Evolutionary conservation across 768 basidiomycete genomes (phyloP).

Genomic region (Hemileccinum impolitum): DNA sequence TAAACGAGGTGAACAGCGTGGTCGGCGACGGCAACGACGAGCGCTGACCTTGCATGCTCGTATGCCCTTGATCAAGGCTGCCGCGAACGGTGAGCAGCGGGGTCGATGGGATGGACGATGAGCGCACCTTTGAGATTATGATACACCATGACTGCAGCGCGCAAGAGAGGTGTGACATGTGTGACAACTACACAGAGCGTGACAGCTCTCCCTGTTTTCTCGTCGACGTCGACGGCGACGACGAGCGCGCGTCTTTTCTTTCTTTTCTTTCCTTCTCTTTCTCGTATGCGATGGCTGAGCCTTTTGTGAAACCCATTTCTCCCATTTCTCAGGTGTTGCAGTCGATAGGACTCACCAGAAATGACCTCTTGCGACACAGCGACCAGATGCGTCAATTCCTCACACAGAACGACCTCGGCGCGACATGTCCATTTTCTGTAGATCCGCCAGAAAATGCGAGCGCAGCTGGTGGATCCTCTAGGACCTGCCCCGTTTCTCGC

Average conservation of each 20-base stretch:
- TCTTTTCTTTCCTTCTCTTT: background rate
- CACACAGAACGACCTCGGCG: background rate
- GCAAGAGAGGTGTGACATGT: slow-evolving; percentile 19
- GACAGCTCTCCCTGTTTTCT: slow-evolving; percentile 15
- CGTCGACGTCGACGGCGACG: slow-evolving; percentile 21
- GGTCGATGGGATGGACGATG: background rate
- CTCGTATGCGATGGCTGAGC: slow-evolving; percentile 19
- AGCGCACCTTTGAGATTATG: slow-evolving; percentile 79
- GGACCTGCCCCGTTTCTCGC: slow-evolving; percentile 45
- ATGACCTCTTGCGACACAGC: slow-evolving; percentile 68
- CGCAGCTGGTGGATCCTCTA: slow-evolving; percentile 41
- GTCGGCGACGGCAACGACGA: slow-evolving; percentile 13
- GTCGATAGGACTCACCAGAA: slow-evolving; percentile 72
- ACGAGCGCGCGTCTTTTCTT: slow-evolving; percentile 9
- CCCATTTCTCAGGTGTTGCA: slow-evolving; percentile 72
- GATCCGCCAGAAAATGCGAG: slow-evolving; percentile 24
- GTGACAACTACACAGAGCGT: slow-evolving; percentile 21
- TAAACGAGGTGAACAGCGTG: slow-evolving; percentile 33
- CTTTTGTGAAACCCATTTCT: slow-evolving; percentile 39
- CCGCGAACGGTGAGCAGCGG: slow-evolving; percentile 19
- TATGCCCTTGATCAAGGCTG: slow-evolving; percentile 97
- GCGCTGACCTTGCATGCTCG: slow-evolving; percentile 85
- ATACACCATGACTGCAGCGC: slow-evolving; percentile 56
- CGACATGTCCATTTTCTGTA: background rate
- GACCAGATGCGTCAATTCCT: slow-evolving; percentile 81